A percentile compares a stretch with the other conserved stretches of the same genome.
These are phyloP conservation scores for Nicotiana sylvestris DNA, from an alignment of 257 asterid species.

Conservation along the genomic window DNA sequence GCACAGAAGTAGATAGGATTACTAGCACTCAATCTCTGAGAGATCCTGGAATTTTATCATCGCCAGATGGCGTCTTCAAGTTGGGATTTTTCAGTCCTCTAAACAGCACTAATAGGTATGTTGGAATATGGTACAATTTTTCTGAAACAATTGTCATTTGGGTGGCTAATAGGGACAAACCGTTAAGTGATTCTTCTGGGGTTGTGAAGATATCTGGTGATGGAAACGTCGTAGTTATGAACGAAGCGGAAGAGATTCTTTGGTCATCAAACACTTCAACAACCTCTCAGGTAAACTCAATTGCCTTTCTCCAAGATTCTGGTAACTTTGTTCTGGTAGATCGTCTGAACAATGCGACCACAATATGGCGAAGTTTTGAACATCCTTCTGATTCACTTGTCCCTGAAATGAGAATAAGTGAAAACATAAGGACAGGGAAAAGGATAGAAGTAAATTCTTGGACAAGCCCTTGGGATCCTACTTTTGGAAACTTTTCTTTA, in stretches of 20 bases:
- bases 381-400: constrained; percentile 30
- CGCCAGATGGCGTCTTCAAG: constrained; percentile 16
- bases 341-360: constrained; percentile 8
- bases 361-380: constrained; percentile 41
- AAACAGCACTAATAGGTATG: constrained; percentile 33
- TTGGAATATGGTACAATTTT: constrained; percentile 30
- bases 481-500: constrained; percentile 26
- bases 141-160: constrained; percentile 22
- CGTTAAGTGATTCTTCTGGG: constrained; percentile 9
- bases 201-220: background rate
- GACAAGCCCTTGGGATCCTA: constrained; percentile 34
- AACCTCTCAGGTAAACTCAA: background rate
- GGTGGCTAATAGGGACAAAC: constrained; percentile 12
- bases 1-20: constrained; percentile 33
- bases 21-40: constrained; percentile 9
- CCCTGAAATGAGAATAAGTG: constrained; percentile 31
- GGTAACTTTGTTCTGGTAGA: constrained; percentile 20
- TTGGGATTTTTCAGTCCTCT: constrained; percentile 40
- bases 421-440: constrained; percentile 27
- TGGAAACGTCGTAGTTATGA: background rate
- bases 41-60: constrained; percentile 24
- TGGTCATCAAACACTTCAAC: constrained; percentile 7
- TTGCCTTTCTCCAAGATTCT: background rate
- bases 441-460: constrained; percentile 37
- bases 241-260: background rate